These are phyloP conservation scores for Erysiphe neolycopersici DNA, from an alignment of 2,329 filamentous ascomycete species.

Conservation along the genomic window DNA sequence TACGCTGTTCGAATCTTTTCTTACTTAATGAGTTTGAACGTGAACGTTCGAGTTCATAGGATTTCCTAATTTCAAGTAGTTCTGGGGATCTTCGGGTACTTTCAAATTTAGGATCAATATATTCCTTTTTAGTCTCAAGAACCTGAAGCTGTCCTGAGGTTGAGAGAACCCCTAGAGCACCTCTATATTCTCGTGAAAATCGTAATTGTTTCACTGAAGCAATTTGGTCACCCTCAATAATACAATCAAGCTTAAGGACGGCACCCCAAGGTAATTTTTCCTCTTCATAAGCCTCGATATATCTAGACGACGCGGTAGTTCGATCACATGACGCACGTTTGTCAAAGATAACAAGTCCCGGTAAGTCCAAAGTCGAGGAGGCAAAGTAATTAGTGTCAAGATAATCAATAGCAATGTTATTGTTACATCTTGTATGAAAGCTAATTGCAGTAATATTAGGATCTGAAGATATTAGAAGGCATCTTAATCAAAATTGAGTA, in stretches of 20 bases:
- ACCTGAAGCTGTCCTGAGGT: slow-evolving; percentile 36
- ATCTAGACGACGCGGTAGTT: slow-evolving; percentile 24
- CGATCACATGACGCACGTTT: slow-evolving; percentile 29
- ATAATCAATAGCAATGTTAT: slow-evolving; percentile 53
- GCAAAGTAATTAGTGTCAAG: slow-evolving; percentile 64
- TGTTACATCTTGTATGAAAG: slow-evolving; percentile 41
- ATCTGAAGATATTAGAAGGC: slow-evolving; percentile 14
- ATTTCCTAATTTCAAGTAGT: slow-evolving; percentile 29
- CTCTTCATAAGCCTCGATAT: slow-evolving; percentile 30
- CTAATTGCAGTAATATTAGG: slow-evolving; percentile 25
- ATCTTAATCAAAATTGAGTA: background rate
- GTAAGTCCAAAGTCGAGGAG: slow-evolving; percentile 49
- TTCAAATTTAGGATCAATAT: slow-evolving; percentile 16
- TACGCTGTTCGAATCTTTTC: slow-evolving; percentile 25
- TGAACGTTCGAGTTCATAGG: slow-evolving; percentile 33
- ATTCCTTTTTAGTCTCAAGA: slow-evolving; percentile 29
- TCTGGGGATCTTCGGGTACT: slow-evolving; percentile 27
- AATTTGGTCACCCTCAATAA: slow-evolving; percentile 26
- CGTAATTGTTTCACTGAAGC: slow-evolving; percentile 35
- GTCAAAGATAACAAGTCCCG: slow-evolving; percentile 55
- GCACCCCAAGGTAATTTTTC: slow-evolving; percentile 36
- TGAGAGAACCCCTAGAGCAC: slow-evolving; percentile 33
- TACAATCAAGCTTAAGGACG: slow-evolving; percentile 27
- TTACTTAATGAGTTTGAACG: slow-evolving; percentile 21
- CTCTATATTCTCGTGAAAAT: slow-evolving; percentile 34